A percentile compares a stretch with the other conserved stretches of the same genome.
phyloP scores from a whole-genome alignment of 2,329 filamentous ascomycete genomes.

The Mollisia scopiformis region DNA sequence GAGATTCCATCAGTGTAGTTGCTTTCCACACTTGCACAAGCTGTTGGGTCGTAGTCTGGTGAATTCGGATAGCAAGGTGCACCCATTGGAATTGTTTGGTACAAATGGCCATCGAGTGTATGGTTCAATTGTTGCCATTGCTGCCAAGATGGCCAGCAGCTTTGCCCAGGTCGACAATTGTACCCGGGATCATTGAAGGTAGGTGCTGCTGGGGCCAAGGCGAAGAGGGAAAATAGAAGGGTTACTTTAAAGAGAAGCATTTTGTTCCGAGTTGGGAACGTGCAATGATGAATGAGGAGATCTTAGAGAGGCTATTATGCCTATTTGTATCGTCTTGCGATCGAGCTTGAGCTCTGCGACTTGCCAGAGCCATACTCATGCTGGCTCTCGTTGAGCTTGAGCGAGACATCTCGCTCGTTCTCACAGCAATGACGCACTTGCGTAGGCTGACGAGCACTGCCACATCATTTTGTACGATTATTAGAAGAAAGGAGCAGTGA shows the following conservation, averaged over 20 bases:
- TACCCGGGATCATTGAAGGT: background rate
- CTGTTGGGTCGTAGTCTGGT: conserved; percentile 5
- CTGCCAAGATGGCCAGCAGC: background rate
- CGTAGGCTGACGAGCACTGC: too few relatives aligned
- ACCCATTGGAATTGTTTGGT: conserved; percentile 2
- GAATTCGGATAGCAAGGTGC: conserved; percentile 13
- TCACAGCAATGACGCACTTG: too few relatives aligned
- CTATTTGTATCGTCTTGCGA: too few relatives aligned
- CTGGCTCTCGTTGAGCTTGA: too few relatives aligned
- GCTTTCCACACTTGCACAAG: conserved; percentile 1
- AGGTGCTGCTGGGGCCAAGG: background rate
- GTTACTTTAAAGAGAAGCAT: background rate
- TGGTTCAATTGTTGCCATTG: conserved; percentile 8
- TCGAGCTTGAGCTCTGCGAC: too few relatives aligned
- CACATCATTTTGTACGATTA: too few relatives aligned
- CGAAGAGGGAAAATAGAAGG: background rate
- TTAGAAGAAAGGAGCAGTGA: too few relatives aligned
- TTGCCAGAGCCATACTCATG: too few relatives aligned
- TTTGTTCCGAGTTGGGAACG: background rate
- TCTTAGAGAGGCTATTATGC: too few relatives aligned
- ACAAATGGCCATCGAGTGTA: background rate
- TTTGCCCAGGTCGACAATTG: conserved; percentile 2
- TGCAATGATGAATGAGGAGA: too few relatives aligned
- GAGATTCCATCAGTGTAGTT: background rate
- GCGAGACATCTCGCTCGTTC: too few relatives aligned